A percentile compares a stretch with the other conserved stretches of the same genome.
These are phyloP conservation scores for Eremothecium gossypii DNA, from an alignment of 1,139 yeast genomes.

Conservation along the genomic window DNA sequence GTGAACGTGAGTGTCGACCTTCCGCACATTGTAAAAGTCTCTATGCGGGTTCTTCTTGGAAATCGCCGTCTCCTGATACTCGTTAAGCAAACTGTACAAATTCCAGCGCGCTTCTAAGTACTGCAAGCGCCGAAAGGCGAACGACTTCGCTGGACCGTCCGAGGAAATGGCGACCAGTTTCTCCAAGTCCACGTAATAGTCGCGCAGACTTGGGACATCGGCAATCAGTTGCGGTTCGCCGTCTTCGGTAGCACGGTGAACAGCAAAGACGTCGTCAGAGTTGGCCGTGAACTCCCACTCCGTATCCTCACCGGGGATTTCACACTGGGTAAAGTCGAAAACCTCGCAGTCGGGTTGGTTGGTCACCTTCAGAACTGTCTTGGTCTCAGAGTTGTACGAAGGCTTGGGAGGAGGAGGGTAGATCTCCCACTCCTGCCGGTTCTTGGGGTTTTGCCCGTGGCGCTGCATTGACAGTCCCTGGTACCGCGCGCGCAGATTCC, in stretches of 20 bases:
- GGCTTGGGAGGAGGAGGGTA: constrained; percentile 96
- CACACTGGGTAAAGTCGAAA: constrained; percentile 52
- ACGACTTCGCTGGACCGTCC: constrained; percentile 96
- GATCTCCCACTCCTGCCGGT: constrained; percentile 56
- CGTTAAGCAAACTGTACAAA: constrained; percentile 75
- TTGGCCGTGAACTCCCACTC: constrained; percentile 44
- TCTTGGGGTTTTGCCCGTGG: constrained; percentile 75
- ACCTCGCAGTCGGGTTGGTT: constrained; percentile 38
- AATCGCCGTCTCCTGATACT: constrained; percentile 84
- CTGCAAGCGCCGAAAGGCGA: constrained; percentile 88
- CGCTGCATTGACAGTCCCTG: constrained; percentile 63
- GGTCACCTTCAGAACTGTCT: constrained; percentile 36
- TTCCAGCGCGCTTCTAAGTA: constrained; percentile 97
- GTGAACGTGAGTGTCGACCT: constrained; percentile 98
- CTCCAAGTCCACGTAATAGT: constrained; percentile 76
- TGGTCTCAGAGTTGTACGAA: constrained; percentile 69
- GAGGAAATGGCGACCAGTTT: constrained; percentile 62
- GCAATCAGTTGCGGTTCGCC: constrained; percentile 36
- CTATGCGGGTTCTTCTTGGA: constrained; percentile 85
- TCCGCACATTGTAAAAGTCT: constrained; percentile 95
- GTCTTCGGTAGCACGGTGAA: constrained; percentile 34
- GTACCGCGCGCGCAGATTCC: constrained; percentile 70
- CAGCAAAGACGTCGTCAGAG: constrained; percentile 61
- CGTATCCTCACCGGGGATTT: constrained; percentile 53
- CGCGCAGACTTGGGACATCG: constrained; percentile 67